Conservation (phyloP, 1,139 yeast genomes). For the Scheffersomyces parashehatae region DNA sequence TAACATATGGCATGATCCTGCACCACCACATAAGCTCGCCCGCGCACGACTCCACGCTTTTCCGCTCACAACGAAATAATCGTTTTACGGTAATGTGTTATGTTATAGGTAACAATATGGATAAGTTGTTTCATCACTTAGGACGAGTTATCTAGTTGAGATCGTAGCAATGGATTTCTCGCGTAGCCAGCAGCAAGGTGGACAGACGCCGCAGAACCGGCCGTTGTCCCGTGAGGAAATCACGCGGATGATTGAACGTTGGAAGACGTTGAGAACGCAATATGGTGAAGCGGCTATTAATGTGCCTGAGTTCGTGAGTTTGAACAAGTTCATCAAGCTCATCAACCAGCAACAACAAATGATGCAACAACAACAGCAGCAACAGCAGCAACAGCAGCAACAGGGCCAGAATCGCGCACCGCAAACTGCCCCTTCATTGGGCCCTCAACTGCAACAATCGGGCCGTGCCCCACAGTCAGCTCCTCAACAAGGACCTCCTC, state of each 20-base stretch:
- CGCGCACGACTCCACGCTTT: too few relatives aligned
- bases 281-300: conserved; percentile 65
- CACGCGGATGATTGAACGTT: conserved; percentile 49
- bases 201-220: conserved; percentile 13
- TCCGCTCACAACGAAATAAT: too few relatives aligned
- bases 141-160: too few relatives aligned
- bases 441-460: conserved; percentile 8
- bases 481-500: background rate
- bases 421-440: conserved; percentile 3
- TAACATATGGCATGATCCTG: too few relatives aligned
- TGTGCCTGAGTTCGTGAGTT: conserved; percentile 61
- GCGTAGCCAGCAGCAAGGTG: too few relatives aligned
- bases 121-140: too few relatives aligned
- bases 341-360: conserved; percentile 48
- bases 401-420: conserved; percentile 8
- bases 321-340: conserved; percentile 55
- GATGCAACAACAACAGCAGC: conserved; percentile 17
- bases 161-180: too few relatives aligned
- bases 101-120: too few relatives aligned
- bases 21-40: too few relatives aligned
- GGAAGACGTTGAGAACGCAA: conserved; percentile 63
- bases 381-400: conserved; percentile 17
- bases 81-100: too few relatives aligned
- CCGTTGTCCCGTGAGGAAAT: conserved; percentile 41
- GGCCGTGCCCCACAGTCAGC: too few relatives aligned